Percentiles rank a stretch among this genome's conserved stretches.
phyloP scores from a whole-genome alignment of 2,329 filamentous ascomycete genomes.

The Fusarium tjaetaba region DNA sequence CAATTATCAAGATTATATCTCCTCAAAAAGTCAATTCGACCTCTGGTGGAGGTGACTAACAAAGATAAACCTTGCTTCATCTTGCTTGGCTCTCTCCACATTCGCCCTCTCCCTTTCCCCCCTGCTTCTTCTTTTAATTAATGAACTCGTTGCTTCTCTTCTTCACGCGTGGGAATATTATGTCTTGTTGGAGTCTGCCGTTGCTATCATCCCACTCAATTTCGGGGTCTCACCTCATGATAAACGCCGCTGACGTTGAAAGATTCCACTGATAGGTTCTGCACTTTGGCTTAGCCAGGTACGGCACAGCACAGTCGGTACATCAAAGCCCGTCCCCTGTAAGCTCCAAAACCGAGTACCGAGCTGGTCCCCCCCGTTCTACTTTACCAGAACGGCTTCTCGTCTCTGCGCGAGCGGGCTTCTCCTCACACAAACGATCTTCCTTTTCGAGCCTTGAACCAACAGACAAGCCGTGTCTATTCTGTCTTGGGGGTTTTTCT shows the following conservation, averaged over 20 bases:
- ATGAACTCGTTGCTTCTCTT: background rate
- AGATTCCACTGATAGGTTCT: background rate
- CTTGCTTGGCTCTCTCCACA: slow-evolving; percentile 3
- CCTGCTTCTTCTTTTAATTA: background rate
- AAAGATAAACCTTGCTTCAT: background rate
- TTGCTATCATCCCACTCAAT: background rate
- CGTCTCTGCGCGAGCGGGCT: slow-evolving; percentile 24
- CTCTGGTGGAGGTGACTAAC: background rate
- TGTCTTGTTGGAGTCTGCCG: background rate
- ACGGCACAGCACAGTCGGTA: slow-evolving; percentile 2
- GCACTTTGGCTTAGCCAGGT: slow-evolving; percentile 8
- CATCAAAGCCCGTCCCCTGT: slow-evolving; percentile 4
- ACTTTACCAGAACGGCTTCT: slow-evolving; percentile 22
- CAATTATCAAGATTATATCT: background rate
- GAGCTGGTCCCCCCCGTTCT: slow-evolving; percentile 11
- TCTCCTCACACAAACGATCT: slow-evolving; percentile 19
- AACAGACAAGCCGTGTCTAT: background rate
- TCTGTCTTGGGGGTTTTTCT: background rate
- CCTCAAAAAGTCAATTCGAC: background rate
- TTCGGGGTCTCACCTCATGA: background rate
- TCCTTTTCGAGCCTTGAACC: slow-evolving; percentile 1
- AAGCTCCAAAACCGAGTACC: slow-evolving; percentile 24
- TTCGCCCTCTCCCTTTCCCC: background rate
- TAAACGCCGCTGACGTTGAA: slow-evolving; percentile 32
- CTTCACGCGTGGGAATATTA: background rate